These are phyloP conservation scores for Porogramme epimiltina DNA, from an alignment of 1,284 basidiomycete genomes.

Conservation along the genomic window DNA sequence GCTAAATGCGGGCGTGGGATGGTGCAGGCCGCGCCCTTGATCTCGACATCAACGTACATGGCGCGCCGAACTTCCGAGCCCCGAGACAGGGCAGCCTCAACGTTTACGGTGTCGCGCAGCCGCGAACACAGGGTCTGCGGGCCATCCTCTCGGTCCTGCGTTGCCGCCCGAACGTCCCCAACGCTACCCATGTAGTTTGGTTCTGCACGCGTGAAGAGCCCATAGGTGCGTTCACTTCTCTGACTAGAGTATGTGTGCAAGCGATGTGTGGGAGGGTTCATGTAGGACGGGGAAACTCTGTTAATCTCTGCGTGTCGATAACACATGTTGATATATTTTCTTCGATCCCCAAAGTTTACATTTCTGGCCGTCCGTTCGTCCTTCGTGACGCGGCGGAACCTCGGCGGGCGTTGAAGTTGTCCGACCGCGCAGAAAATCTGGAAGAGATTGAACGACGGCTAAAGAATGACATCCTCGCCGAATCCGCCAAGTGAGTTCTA, in stretches of 20 bases:
- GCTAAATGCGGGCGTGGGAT: neutral
- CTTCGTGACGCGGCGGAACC: slow-evolving; percentile 92
- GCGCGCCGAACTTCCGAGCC: slow-evolving; percentile 94
- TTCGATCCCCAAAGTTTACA: slow-evolving; percentile 62
- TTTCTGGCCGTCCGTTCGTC: slow-evolving; percentile 94
- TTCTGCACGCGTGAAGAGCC: slow-evolving; percentile 87
- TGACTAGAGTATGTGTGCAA: no score
- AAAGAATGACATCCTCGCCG: slow-evolving; percentile 93
- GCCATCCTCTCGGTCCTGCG: slow-evolving; percentile 89
- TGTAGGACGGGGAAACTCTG: no score
- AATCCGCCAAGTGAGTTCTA: slow-evolving; percentile 68
- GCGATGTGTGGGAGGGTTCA: no score
- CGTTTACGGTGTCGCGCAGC: slow-evolving; percentile 94
- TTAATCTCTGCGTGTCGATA: no score
- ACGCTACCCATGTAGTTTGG: slow-evolving; percentile 78
- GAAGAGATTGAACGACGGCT: slow-evolving; percentile 93
- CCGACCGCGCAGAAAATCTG: slow-evolving; percentile 91
- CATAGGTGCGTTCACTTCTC: slow-evolving; percentile 51
- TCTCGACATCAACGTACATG: slow-evolving; percentile 90
- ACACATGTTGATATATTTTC: slow-evolving; percentile 16
- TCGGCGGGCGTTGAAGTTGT: slow-evolving; percentile 78
- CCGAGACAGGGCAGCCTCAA: slow-evolving; percentile 78
- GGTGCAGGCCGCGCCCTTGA: slow-evolving; percentile 81
- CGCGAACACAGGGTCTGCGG: slow-evolving; percentile 89
- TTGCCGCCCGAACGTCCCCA: slow-evolving; percentile 66